A percentile compares a stretch with the other conserved stretches of the same genome.
phyloP scores from a whole-genome alignment of 139 green algal species.

The Dunaliella primolecta region DNA sequence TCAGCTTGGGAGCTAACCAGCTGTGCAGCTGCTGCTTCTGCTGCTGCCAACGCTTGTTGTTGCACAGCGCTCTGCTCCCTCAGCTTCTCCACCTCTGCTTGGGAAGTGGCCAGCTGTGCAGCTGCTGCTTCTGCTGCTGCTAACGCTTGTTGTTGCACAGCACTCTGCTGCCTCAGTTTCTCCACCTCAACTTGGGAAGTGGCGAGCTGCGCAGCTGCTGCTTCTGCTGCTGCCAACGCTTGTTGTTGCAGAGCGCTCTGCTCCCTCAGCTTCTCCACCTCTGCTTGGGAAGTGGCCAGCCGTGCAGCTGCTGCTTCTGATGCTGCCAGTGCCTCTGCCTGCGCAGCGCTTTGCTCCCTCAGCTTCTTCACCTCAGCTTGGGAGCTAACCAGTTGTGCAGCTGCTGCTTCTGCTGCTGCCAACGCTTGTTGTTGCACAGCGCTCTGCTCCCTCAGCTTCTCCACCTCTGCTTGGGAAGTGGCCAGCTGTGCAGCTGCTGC shows the following conservation, averaged over 20 bases:
- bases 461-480: background rate
- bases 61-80: background rate
- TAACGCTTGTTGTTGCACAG: background rate
- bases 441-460: background rate
- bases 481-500: background rate
- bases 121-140: background rate
- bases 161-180: background rate
- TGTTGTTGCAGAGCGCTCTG: too few species aligned
- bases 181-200: too few species aligned
- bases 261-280: too few species aligned
- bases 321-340: too few species aligned
- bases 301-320: too few species aligned
- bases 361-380: background rate
- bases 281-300: too few species aligned
- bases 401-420: background rate
- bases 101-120: background rate
- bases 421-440: background rate
- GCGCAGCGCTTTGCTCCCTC: background rate
- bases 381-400: background rate
- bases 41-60: background rate
- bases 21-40: background rate
- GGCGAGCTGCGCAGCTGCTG: too few species aligned
- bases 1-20: background rate
- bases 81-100: background rate
- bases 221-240: too few species aligned